A percentile compares a stretch with the other conserved stretches of the same genome.
phyloP scores from a whole-genome alignment of 2,329 filamentous ascomycete genomes.

The Colletotrichum tofieldiae region DNA sequence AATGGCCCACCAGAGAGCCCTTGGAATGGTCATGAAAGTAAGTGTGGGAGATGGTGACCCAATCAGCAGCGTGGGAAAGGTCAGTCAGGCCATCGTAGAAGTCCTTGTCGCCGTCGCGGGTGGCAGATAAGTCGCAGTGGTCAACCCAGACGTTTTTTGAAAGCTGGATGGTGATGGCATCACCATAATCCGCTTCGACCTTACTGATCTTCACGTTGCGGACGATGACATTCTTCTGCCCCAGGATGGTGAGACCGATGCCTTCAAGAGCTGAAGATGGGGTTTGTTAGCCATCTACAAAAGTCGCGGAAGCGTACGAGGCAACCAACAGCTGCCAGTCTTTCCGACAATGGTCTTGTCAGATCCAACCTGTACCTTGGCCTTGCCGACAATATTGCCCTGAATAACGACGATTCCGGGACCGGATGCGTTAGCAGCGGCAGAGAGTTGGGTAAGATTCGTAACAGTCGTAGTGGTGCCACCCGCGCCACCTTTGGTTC shows the following conservation, averaged over 20 bases:
- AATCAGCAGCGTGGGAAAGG: slow-evolving; percentile 73
- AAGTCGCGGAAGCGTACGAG: neutral
- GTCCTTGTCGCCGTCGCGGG: slow-evolving; percentile 70
- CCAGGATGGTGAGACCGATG: slow-evolving; percentile 65
- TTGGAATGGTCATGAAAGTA: slow-evolving; percentile 68
- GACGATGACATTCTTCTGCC: slow-evolving; percentile 69
- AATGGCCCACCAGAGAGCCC: slow-evolving; percentile 70
- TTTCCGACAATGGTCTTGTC: slow-evolving; percentile 60
- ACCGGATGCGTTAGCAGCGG: slow-evolving; percentile 57
- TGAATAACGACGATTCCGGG: slow-evolving; percentile 55
- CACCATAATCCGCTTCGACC: slow-evolving; percentile 67
- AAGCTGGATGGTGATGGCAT: slow-evolving; percentile 69
- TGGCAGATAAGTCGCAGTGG: slow-evolving; percentile 73
- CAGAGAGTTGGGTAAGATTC: slow-evolving; percentile 61
- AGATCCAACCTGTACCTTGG: slow-evolving; percentile 56
- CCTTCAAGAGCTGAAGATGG: slow-evolving; percentile 50
- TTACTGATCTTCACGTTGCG: slow-evolving; percentile 71
- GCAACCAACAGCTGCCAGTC: slow-evolving; percentile 43
- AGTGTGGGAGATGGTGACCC: slow-evolving; percentile 61
- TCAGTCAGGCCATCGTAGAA: slow-evolving; percentile 77
- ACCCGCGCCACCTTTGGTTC: slow-evolving; percentile 39
- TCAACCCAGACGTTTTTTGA: slow-evolving; percentile 74
- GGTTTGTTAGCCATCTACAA: neutral
- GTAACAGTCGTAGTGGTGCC: slow-evolving; percentile 59
- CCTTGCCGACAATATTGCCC: slow-evolving; percentile 54